These are phyloP conservation scores for Gossypium schwendimanii DNA, from an alignment of 441 rosid genomes.

Conservation along the genomic window DNA sequence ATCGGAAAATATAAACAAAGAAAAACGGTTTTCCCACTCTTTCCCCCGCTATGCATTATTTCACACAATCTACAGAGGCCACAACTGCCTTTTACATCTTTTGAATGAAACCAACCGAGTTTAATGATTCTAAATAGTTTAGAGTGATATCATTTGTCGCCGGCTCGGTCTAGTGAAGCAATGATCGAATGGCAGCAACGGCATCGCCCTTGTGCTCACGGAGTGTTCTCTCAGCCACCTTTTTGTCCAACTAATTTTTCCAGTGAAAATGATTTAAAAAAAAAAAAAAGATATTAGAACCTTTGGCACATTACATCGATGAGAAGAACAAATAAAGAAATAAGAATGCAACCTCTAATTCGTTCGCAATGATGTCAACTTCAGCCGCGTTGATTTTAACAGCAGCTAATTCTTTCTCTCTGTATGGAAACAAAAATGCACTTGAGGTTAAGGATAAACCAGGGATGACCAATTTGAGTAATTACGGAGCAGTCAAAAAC, in stretches of 20 bases:
- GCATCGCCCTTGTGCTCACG: slow-evolving; percentile 96
- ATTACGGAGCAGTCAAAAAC: neutral
- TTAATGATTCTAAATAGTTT: neutral
- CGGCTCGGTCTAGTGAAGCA: slow-evolving; percentile 41
- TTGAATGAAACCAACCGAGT: neutral
- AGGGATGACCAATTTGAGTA: neutral
- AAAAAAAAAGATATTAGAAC: neutral
- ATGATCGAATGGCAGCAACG: slow-evolving; percentile 74
- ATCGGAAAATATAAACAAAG: no score
- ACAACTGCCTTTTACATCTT: no score
- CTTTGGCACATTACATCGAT: neutral
- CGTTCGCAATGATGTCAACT: slow-evolving; percentile 77
- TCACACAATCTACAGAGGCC: no score
- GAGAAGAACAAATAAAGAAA: neutral
- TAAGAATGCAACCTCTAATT: slow-evolving; percentile 64
- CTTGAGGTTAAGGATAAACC: neutral
- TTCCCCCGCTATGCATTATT: no score
- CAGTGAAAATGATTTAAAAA: neutral
- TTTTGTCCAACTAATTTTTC: slow-evolving; percentile 14
- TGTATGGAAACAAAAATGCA: slow-evolving; percentile 16
- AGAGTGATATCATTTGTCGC: neutral
- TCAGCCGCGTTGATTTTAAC: slow-evolving; percentile 91
- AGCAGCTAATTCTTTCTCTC: slow-evolving; percentile 93
- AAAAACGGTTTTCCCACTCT: no score
- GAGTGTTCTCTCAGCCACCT: slow-evolving; percentile 82